A percentile compares a stretch with the other conserved stretches of the same genome.
phyloP scores from a whole-genome alignment of 1,284 basidiomycete genomes.

The Naganishia liquefaciens region DNA sequence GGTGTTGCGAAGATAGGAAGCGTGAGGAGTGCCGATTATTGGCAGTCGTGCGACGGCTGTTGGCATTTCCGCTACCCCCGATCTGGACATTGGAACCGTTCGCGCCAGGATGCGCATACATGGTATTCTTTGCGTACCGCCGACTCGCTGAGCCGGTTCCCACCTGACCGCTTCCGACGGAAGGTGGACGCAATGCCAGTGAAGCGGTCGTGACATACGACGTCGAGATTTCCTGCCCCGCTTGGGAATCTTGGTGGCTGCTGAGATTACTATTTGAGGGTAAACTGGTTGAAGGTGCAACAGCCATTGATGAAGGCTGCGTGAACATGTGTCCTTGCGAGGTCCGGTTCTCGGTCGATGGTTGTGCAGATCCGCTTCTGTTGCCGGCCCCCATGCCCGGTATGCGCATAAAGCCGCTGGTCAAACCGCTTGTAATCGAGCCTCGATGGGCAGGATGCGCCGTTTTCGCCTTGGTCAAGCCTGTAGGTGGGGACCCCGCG shows the following conservation, averaged over 20 bases:
- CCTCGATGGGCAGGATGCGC: constrained; percentile 3
- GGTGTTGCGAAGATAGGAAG: constrained; percentile 16
- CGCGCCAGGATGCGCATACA: neutral
- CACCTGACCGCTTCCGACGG: constrained; percentile 5
- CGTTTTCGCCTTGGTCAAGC: neutral
- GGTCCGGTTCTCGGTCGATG: neutral
- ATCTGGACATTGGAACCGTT: neutral
- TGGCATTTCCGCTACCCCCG: constrained; percentile 4
- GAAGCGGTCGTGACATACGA: constrained; percentile 19
- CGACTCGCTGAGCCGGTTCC: constrained; percentile 4
- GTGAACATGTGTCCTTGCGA: neutral
- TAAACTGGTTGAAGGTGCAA: constrained; percentile 18
- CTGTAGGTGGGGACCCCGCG: constrained; percentile 8
- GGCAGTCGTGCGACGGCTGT: constrained; percentile 12
- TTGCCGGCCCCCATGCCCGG: constrained; percentile 12
- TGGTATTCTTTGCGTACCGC: neutral
- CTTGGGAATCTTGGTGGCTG: constrained; percentile 14
- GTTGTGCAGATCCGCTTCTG: neutral
- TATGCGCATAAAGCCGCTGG: constrained; percentile 23
- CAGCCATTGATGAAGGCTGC: constrained; percentile 25
- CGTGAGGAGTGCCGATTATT: constrained; percentile 15
- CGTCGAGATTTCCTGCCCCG: constrained; percentile 14
- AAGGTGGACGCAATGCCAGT: constrained; percentile 10
- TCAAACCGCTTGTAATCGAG: constrained; percentile 15
- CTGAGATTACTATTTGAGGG: constrained; percentile 23